Percentiles rank a stretch among this genome's conserved stretches.
Evolutionary conservation across 2,329 filamentous ascomycete species (phyloP).

Genomic region (Coniochaeta ligniaria): DNA sequence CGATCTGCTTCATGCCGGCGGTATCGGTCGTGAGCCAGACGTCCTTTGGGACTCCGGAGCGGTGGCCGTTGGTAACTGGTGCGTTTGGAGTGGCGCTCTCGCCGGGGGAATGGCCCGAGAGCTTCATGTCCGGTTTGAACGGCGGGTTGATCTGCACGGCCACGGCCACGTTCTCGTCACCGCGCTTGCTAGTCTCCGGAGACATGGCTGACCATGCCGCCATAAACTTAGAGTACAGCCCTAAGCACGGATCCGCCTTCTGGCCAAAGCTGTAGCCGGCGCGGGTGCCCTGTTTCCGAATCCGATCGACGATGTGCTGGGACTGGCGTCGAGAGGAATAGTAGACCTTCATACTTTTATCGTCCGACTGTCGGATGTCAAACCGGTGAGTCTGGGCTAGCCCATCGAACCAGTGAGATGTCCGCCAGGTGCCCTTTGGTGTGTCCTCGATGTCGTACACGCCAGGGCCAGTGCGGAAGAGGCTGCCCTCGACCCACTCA

Average conservation of each 20-base stretch:
- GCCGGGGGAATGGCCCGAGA: slow-evolving; percentile 12
- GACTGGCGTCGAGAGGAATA: slow-evolving; percentile 68
- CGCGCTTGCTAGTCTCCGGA: slow-evolving; percentile 17
- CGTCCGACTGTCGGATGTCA: slow-evolving; percentile 45
- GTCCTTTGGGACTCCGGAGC: slow-evolving; percentile 32
- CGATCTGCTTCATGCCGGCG: slow-evolving; percentile 49
- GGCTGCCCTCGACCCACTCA: slow-evolving; percentile 56
- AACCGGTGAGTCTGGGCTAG: slow-evolving; percentile 68
- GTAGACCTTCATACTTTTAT: slow-evolving; percentile 34
- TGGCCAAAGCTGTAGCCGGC: slow-evolving; percentile 60
- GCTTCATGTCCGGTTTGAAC: slow-evolving; percentile 1
- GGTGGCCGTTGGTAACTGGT: slow-evolving; percentile 23
- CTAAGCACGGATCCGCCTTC: slow-evolving; percentile 65
- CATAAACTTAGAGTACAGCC: slow-evolving; percentile 66
- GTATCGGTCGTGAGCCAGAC: slow-evolving; percentile 53
- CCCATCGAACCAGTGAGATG: slow-evolving; percentile 74
- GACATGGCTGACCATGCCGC: slow-evolving; percentile 39
- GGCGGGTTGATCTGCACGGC: slow-evolving; percentile 60
- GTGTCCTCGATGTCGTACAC: slow-evolving; percentile 48
- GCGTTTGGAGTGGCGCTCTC: background rate
- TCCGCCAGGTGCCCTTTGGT: slow-evolving; percentile 45
- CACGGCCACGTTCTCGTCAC: slow-evolving; percentile 55
- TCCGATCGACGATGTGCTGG: slow-evolving; percentile 53
- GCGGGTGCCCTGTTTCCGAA: slow-evolving; percentile 52
- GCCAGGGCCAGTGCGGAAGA: slow-evolving; percentile 68